A percentile compares a stretch with the other conserved stretches of the same genome.
phyloP scores from a whole-genome alignment of 2,329 filamentous ascomycete species.

The Fusarium staphyleae region DNA sequence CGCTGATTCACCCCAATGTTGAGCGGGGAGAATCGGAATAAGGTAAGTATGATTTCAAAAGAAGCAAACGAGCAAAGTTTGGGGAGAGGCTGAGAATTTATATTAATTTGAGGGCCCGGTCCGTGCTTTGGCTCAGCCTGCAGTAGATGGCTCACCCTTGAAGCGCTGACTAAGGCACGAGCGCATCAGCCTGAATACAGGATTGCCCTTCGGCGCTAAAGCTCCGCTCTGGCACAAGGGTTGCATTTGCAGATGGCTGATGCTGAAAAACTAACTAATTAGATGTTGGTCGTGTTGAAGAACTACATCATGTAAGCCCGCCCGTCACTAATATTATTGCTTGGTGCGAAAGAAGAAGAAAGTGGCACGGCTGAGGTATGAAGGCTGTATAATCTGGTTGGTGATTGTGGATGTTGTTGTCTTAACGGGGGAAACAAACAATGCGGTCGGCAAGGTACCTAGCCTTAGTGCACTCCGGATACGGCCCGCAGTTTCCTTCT shows the following conservation, averaged over 20 bases:
- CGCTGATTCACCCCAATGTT: slow-evolving; percentile 52
- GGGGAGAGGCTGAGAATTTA: slow-evolving; percentile 22
- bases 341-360: too few relatives aligned
- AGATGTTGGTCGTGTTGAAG: not conserved
- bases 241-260: too few relatives aligned
- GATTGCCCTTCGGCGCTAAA: not conserved
- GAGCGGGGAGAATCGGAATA: slow-evolving; percentile 53
- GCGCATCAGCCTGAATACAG: too few relatives aligned
- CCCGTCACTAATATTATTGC: too few relatives aligned
- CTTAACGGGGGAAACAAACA: not conserved
- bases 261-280: too few relatives aligned
- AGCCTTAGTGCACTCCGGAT: slow-evolving; percentile 27
- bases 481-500: slow-evolving; percentile 12
- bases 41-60: slow-evolving; percentile 59
- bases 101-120: slow-evolving; percentile 7
- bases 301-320: not conserved
- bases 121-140: slow-evolving; percentile 7
- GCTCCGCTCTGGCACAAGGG: not conserved
- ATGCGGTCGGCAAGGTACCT: slow-evolving; percentile 6
- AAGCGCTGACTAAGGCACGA: too few relatives aligned
- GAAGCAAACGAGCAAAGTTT: not conserved
- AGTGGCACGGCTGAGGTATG: slow-evolving; percentile 1
- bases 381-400: not conserved
- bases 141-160: not conserved
- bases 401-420: not conserved